A percentile compares a stretch with the other conserved stretches of the same genome.
phyloP scores from a whole-genome alignment of 305 asterid species.

The Rubia tinctorum region DNA sequence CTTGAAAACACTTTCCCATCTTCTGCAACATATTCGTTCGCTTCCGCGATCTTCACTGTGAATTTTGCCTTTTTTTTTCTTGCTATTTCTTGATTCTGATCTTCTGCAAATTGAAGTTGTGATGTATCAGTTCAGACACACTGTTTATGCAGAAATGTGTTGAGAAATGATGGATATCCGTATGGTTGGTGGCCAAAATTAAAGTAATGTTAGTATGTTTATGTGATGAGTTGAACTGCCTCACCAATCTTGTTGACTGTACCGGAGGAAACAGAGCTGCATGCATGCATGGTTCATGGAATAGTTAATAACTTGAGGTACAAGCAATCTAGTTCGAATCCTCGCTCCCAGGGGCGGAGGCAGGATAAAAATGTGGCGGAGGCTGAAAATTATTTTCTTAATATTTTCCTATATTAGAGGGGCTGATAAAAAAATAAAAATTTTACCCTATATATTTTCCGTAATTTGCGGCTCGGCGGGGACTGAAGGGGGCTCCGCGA shows the following conservation, averaged over 20 bases:
- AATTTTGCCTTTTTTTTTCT: conserved; percentile 31
- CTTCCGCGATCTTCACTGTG: conserved; percentile 58
- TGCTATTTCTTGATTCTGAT: background rate
- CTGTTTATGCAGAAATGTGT: conserved; percentile 1
- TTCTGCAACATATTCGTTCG: conserved; percentile 30
- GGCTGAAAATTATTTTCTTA: too few species aligned
- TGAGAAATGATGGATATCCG: background rate
- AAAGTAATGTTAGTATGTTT: background rate
- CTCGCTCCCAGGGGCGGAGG: too few species aligned
- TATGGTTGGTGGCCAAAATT: conserved; percentile 49
- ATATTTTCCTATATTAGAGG: too few species aligned
- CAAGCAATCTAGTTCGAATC: background rate
- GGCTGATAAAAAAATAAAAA: too few species aligned
- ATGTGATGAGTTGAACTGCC: conserved; percentile 7
- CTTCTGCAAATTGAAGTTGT: background rate
- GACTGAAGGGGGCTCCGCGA: too few species aligned
- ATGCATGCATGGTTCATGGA: background rate
- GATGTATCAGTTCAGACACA: background rate
- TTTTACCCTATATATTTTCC: too few species aligned
- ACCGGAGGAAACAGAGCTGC: background rate
- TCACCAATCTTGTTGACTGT: conserved; percentile 37
- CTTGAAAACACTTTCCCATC: conserved; percentile 53
- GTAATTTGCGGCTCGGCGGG: too few species aligned
- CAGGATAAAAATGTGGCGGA: too few species aligned
- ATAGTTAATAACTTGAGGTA: background rate